These are phyloP conservation scores for Kickxella alabastrina DNA, from an alignment of 192 early-diverging fungal species.

Conservation along the genomic window DNA sequence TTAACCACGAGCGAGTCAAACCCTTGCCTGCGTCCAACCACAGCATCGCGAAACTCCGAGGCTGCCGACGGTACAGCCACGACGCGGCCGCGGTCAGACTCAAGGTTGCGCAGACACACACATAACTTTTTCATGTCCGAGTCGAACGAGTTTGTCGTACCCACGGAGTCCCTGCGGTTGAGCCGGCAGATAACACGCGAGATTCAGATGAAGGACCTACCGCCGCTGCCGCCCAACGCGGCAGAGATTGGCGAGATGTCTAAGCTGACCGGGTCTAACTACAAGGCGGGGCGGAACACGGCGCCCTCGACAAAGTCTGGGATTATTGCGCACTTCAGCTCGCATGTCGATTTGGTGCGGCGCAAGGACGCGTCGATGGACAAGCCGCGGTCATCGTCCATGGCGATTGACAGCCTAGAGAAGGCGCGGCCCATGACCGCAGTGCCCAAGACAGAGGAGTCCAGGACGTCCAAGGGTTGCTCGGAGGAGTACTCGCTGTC, in stretches of 20 bases:
- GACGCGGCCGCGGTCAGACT: conserved; percentile 1
- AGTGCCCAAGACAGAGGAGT: conserved; percentile 17
- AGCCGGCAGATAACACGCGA: conserved; percentile 27
- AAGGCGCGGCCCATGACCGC: conserved; percentile 16
- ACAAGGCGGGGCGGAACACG: conserved; percentile 7
- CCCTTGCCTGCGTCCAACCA: too few relatives aligned
- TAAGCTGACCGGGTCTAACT: not conserved
- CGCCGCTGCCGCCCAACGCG: conserved; percentile 46
- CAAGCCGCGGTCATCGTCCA: conserved; percentile 46
- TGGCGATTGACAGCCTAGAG: conserved; percentile 18
- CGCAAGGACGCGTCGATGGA: conserved; percentile 23
- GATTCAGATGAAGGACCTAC: conserved; percentile 48
- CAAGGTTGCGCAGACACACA: conserved; percentile 40
- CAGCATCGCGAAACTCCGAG: too few relatives aligned
- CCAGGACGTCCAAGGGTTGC: conserved; percentile 16
- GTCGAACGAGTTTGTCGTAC: conserved; percentile 13
- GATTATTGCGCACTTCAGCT: conserved; percentile 37
- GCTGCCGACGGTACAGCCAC: too few relatives aligned
- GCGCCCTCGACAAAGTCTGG: conserved; percentile 11
- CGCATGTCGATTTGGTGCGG: conserved; percentile 36
- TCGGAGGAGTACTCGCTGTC: conserved; percentile 14
- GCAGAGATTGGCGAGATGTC: conserved; percentile 19
- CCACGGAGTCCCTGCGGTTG: conserved; percentile 19
- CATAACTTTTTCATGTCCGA: conserved; percentile 41
- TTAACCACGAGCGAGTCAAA: too few relatives aligned